Conservation (phyloP, 78 protist genomes). For the Guillardia theta region DNA sequence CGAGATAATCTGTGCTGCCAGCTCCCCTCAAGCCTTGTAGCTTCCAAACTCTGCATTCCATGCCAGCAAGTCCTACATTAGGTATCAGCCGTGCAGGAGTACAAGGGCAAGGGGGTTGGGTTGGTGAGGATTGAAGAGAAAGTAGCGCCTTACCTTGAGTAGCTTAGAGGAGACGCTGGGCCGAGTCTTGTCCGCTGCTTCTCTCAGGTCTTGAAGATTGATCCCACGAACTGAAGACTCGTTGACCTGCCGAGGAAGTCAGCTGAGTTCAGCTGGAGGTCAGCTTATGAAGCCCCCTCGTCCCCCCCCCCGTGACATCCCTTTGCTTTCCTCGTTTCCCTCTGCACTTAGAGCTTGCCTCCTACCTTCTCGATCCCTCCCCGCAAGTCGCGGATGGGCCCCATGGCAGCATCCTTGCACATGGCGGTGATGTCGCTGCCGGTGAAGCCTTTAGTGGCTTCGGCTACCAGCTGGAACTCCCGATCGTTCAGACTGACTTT, state of each 20-base stretch:
- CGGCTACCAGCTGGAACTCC: too few species aligned
- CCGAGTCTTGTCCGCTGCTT: conserved; percentile 7
- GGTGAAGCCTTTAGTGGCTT: too few species aligned
- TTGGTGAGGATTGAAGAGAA: too few species aligned
- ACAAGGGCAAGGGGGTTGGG: too few species aligned
- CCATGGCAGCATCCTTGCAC: conserved; percentile 82
- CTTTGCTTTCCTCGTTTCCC: neutral
- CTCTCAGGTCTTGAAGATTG: conserved; percentile 7
- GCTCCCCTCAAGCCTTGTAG: neutral
- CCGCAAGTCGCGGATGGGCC: conserved; percentile 73
- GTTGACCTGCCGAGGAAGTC: neutral
- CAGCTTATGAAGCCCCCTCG: neutral
- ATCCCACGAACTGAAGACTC: neutral
- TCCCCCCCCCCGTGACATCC: neutral
- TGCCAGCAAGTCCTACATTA: neutral
- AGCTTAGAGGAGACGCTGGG: conserved; percentile 47
- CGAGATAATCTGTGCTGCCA: too few species aligned
- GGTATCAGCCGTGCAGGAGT: too few species aligned
- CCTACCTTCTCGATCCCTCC: conserved; percentile 6
- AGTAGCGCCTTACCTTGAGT: too few species aligned
- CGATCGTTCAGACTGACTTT: too few species aligned
- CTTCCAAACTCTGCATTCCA: conserved; percentile 58
- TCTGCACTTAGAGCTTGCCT: neutral
- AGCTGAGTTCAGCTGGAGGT: neutral
- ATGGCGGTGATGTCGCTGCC: conserved; percentile 75